These are phyloP conservation scores for Yarrowia phangngaensis DNA, from an alignment of 805 yeast species.

Conservation along the genomic window DNA sequence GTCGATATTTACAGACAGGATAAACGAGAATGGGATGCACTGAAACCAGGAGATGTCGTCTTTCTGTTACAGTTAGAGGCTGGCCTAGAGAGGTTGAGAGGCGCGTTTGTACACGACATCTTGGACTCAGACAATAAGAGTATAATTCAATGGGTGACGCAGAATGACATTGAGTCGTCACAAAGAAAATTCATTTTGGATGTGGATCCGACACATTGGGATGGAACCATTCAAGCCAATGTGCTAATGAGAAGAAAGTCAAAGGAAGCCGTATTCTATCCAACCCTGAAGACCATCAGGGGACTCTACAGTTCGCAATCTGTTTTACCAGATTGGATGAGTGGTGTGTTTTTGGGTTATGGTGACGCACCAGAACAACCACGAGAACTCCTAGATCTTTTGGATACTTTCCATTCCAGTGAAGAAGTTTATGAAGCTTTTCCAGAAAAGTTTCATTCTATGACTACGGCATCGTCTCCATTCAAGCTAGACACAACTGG, in stretches of 20 bases:
- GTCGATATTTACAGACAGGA: slow-evolving; percentile 31
- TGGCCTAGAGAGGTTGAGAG: slow-evolving; percentile 33
- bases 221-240: slow-evolving; percentile 27
- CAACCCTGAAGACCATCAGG: slow-evolving; percentile 31
- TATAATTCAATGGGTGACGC: slow-evolving; percentile 15
- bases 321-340: slow-evolving; percentile 41
- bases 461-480: slow-evolving; percentile 6
- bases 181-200: slow-evolving; percentile 32
- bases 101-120: slow-evolving; percentile 35
- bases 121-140: slow-evolving; percentile 31
- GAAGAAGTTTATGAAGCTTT: slow-evolving; percentile 31
- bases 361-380: slow-evolving; percentile 33
- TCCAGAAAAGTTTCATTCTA: slow-evolving; percentile 21
- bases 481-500: slow-evolving; percentile 20
- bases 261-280: slow-evolving; percentile 32
- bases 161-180: slow-evolving; percentile 15
- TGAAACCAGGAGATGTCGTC: slow-evolving; percentile 34
- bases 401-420: slow-evolving; percentile 33
- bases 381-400: slow-evolving; percentile 31
- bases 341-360: slow-evolving; percentile 39
- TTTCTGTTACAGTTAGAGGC: slow-evolving; percentile 32
- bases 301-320: slow-evolving; percentile 12
- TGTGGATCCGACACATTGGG: slow-evolving; percentile 32
- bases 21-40: slow-evolving; percentile 36
- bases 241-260: slow-evolving; percentile 35